Evolutionary conservation across 2,329 filamentous ascomycete species (phyloP), one percentile per base, ranked within the genome.

Genomic region (Coleophoma eucalyptorum): DNA sequence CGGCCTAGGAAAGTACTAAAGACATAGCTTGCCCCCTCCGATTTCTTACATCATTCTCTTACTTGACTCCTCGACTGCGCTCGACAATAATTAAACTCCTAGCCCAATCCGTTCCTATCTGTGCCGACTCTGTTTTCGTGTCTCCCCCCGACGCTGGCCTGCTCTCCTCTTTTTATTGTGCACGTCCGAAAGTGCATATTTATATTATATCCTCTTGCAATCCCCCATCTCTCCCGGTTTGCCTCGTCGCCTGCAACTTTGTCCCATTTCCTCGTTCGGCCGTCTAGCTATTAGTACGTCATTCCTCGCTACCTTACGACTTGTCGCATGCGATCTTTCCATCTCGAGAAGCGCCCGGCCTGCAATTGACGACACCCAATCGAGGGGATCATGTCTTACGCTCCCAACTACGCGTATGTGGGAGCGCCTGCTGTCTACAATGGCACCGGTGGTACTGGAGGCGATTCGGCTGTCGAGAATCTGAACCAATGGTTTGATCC

Each of bases 401-500:
- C 54, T 19, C 62, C 61, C 18, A 63, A 58, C 56, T 84, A 86
- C 67, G 69, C 75, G 48, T 79, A 79, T 69, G 69, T 79, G 58
- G 83, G 83, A 50, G 67, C 81, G 43, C 83, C 83, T 37, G 64
- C 76, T 57, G 67, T 64, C 52, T 86, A 84, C 71, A 86, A 86
- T 72, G 82, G 81, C 67, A 86, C 82, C 49, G 70, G 58, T 11
- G 41, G 48, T 33, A 58, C 56, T 53, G 68, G 67, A 47, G 68
- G 67, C 47, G 57, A 69, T 58, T 68, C 65, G 43, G 92, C 78
- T 62, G 81, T 76, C 67, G 85, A 90, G 65, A 97, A 97, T 73
- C 72, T 97, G 67, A 97, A 97, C 79, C 90, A 95, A 83, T 96
- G 91, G 90, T 97, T 87, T 73, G 80, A 89, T 60, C 77, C 90